Evolutionary conservation across 2,329 filamentous ascomycete genomes (phyloP), one percentile per base, ranked within the genome.

Genomic region (Aspergillus carbonarius): DNA sequence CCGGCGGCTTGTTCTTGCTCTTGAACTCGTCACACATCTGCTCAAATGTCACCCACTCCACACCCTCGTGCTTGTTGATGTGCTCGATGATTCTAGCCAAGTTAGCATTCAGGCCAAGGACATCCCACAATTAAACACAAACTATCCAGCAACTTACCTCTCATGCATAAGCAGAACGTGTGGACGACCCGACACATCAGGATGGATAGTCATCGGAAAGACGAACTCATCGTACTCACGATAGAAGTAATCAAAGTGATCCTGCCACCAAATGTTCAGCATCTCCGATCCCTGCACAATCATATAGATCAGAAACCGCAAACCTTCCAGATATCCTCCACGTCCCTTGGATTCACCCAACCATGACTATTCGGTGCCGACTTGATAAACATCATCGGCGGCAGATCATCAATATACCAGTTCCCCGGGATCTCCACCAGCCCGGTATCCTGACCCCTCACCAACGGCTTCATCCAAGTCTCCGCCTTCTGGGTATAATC

Each of bases 151-250:
- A 42, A 67, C 73, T 65, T 72, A 85, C 82, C 86, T 81, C 73
- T 91, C 87, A 63, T 91, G 87, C 88, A 91, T 90, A 6, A 90
- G 76, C 27, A 92, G 66, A 0, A 86, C 89, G 72, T 92, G 89
- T 0, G 89, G 89, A 17, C 88, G 80, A 0, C 89, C 89, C 3
- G 83, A 87, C 0, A 89, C 86, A 67, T 92, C 89, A 0, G 89
- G 89, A 71, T 92, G 89, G 35, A 91, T 88, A 0, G 89, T 92
- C 73, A 92, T 88, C 0, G 89, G 88, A 66, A 92, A 91, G 54
- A 91, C 83, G 61, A 91, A 91, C 65, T 90, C 87, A 65, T 92
- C 88, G 62, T 90, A 88, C 72, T 92, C 88, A 27, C 88, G 80
- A 70, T 92, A 92, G 67, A 89, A 91, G 73, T 91, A 87, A 64